phyloP scores from a whole-genome alignment of 1,284 basidiomycete genomes.

The Clitocybe nebularis region DNA sequence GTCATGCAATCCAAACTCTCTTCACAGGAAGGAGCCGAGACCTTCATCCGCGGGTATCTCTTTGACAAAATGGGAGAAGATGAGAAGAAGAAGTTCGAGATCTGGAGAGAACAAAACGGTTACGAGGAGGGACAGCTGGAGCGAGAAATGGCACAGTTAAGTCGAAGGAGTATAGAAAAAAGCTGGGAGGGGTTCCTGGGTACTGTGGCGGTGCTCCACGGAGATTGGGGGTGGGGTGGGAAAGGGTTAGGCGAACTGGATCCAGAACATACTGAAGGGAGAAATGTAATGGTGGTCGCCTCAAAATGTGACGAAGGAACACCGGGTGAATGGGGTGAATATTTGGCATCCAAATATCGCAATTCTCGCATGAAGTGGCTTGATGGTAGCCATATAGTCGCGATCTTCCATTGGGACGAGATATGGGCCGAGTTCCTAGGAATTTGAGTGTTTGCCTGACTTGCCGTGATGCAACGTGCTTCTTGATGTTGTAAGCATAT shows the following conservation, averaged over 20 bases:
- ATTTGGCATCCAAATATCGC: constrained; percentile 34
- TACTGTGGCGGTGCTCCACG: constrained; percentile 30
- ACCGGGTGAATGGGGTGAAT: constrained; percentile 33
- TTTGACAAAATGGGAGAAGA: constrained; percentile 37
- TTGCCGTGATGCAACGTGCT: too few relatives aligned
- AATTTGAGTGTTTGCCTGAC: background rate
- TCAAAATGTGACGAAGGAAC: constrained; percentile 30
- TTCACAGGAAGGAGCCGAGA: constrained; percentile 32
- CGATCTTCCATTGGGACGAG: constrained; percentile 31
- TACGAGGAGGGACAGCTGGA: constrained; percentile 33
- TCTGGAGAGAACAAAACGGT: constrained; percentile 34
- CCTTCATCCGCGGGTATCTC: constrained; percentile 27
- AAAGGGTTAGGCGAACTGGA: constrained; percentile 32
- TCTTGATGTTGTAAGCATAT: too few relatives aligned
- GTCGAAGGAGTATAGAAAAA: constrained; percentile 34
- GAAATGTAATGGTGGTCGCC: constrained; percentile 36
- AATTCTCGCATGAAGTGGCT: constrained; percentile 30
- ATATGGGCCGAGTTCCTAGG: constrained; percentile 27
- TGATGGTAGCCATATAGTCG: constrained; percentile 38
- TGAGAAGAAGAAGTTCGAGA: constrained; percentile 32
- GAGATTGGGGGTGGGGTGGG: constrained; percentile 41
- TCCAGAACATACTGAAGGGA: constrained; percentile 31
- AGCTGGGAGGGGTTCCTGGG: constrained; percentile 43
- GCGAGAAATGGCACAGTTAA: constrained; percentile 31
- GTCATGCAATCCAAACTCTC: constrained; percentile 22